phyloP scores from a whole-genome alignment of 1,139 yeast species.

The Kurtzmaniella quercitrusa region DNA sequence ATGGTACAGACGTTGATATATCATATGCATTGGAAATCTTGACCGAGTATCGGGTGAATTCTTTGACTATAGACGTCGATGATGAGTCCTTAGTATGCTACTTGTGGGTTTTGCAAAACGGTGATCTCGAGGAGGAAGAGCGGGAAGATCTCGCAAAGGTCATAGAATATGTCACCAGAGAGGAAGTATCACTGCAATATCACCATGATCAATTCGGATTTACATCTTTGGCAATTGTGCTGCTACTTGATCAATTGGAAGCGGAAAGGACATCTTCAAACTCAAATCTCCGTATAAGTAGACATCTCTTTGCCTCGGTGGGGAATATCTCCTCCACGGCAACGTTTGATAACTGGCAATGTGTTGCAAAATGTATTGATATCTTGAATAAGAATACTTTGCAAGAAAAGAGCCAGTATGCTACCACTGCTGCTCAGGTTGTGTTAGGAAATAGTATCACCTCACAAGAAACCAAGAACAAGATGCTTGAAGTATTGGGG shows the following conservation, averaged over 20 bases:
- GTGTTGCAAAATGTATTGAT: conserved; percentile 10
- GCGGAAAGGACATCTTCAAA: background rate
- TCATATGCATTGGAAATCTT: conserved; percentile 6
- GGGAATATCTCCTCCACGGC: conserved; percentile 34
- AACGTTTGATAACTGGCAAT: conserved; percentile 15
- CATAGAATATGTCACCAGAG: conserved; percentile 3
- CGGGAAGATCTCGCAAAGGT: conserved; percentile 2
- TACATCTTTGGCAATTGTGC: background rate
- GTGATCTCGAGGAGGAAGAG: conserved; percentile 3
- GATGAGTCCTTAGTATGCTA: background rate
- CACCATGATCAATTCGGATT: background rate
- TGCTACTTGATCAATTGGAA: background rate
- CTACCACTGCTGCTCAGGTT: conserved; percentile 9
- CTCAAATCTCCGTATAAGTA: conserved; percentile 1
- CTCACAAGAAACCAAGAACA: conserved; percentile 14
- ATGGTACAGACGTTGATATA: background rate
- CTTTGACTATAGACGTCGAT: background rate
- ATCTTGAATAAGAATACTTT: conserved; percentile 2
- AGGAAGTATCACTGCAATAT: background rate
- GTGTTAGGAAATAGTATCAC: conserved; percentile 34
- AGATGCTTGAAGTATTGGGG: conserved; percentile 9
- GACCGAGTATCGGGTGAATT: conserved; percentile 3
- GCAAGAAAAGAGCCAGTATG: background rate
- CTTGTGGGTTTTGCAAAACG: conserved; percentile 5
- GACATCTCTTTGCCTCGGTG: conserved; percentile 32